Evolutionary conservation across 768 basidiomycete genomes (phyloP), one percentile per base, ranked within the genome.

Genomic region (Phylloporus sp.): DNA sequence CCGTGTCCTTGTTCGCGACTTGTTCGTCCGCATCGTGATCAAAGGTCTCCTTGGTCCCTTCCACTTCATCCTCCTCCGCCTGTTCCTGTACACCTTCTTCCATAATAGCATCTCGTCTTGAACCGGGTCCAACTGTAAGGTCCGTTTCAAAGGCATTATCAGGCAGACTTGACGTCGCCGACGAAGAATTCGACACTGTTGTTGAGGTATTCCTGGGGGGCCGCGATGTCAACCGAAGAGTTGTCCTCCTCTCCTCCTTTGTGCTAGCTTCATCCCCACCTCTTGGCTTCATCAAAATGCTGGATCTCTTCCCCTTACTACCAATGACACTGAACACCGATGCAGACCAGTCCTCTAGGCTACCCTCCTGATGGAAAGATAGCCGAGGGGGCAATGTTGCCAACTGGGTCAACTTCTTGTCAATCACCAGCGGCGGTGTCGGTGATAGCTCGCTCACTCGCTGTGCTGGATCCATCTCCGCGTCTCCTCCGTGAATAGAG

Each of bases 251-350:
- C 41, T 59, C 52, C 18, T 45, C 44, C 18, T 44, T 64, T 45
- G 15, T 11, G 44, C 27, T 52, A 9, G 46, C 15, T 20, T 13
- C n/a, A 45, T 51, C 29, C 12, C 22, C 50, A 2, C 35, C 36
- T 24, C 49, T 45, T 18, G 35, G 12, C 22, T 40, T 20, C 4
- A 48, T 32, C 28, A 49, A 13, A 36, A 58, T 22, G 24, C 57
- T 57, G n/a, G 53, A 51, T 36, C 55, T 47, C 46, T 58, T 61
- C 27, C 50, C 56, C 15, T 58, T 54, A 15, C 42, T 27, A 23
- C 79, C 79, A 43, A 82, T 75, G 3, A 76, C 80, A n/a, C 71
- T 77, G 28, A 84, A 71, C 31, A 84, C 57, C 6, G 78, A 73
- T 57, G 79, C 74, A 10, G 78, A 73, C 84, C 83, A 84, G 24